A percentile compares a stretch with the other conserved stretches of the same genome.
phyloP scores from a whole-genome alignment of 768 basidiomycete species.

The Auriculariales sp. region DNA sequence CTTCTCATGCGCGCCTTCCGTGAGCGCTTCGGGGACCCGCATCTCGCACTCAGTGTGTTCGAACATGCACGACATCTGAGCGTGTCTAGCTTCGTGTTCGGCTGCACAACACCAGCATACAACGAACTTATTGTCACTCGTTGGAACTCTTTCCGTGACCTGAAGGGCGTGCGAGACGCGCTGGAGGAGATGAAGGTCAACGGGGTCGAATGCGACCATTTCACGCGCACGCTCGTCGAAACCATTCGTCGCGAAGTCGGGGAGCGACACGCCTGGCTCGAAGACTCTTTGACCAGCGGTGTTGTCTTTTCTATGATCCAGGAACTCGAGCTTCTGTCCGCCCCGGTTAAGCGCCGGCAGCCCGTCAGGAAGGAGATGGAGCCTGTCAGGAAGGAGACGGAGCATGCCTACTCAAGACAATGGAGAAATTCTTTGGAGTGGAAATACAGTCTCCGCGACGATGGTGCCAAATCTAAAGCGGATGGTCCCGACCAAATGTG shows the following conservation, averaged over 20 bases:
- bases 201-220: conserved; percentile 49
- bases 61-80: conserved; percentile 61
- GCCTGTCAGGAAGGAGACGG: not conserved
- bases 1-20: conserved; percentile 67
- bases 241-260: conserved; percentile 48
- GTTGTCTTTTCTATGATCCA: conserved; percentile 46
- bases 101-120: conserved; percentile 78
- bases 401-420: not conserved
- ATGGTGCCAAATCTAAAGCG: not conserved
- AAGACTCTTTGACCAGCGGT: conserved; percentile 30
- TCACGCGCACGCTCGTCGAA: conserved; percentile 49
- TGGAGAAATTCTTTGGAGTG: not conserved
- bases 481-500: not conserved
- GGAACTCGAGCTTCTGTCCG: conserved; percentile 12
- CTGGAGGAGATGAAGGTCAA: conserved; percentile 75
- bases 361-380: not conserved
- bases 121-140: conserved; percentile 79
- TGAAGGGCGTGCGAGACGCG: conserved; percentile 55
- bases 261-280: conserved; percentile 35
- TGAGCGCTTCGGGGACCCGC: conserved; percentile 62
- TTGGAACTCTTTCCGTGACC: conserved; percentile 74
- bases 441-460: not conserved
- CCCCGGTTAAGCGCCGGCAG: not conserved
- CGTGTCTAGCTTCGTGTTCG: conserved; percentile 71
- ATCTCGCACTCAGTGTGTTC: conserved; percentile 73